phyloP scores from a whole-genome alignment of 352 stramenopile species.

The Phytophthora sansomeana region DNA sequence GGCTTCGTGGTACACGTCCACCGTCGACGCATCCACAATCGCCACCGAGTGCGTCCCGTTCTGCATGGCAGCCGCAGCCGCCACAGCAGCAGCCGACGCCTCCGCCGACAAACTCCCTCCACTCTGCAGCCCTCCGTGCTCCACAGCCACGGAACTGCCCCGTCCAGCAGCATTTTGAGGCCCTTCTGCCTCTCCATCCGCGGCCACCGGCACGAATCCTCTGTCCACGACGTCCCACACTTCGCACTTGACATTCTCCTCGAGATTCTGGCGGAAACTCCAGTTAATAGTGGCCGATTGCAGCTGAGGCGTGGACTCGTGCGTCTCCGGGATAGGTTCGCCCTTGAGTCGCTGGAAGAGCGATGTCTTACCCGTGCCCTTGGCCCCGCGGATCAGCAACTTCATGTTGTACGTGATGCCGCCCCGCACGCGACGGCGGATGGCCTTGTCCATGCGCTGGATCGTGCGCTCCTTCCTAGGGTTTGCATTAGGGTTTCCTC shows the following conservation, averaged over 20 bases:
- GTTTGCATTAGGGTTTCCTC: conserved; percentile 27
- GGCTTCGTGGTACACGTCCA: conserved; percentile 92
- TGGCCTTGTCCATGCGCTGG: conserved; percentile 85
- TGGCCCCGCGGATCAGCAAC: conserved; percentile 84
- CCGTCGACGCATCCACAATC: conserved; percentile 80
- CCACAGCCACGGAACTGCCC: background rate
- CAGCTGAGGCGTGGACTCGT: conserved; percentile 86
- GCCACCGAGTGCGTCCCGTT: conserved; percentile 69
- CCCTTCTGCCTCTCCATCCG: conserved; percentile 2
- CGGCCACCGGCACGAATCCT: conserved; percentile 51
- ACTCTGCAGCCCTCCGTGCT: conserved; percentile 33
- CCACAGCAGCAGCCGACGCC: conserved; percentile 31
- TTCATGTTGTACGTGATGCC: conserved; percentile 94
- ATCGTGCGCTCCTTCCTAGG: conserved; percentile 64
- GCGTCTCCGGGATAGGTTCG: conserved; percentile 68
- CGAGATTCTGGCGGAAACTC: conserved; percentile 64
- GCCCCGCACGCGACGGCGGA: conserved; percentile 79
- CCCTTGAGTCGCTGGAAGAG: conserved; percentile 88
- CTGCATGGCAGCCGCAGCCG: conserved; percentile 19
- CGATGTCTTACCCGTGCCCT: conserved; percentile 90
- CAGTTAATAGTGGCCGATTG: conserved; percentile 91
- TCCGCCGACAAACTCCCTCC: conserved; percentile 25
- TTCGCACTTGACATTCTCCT: conserved; percentile 92
- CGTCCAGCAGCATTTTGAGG: background rate
- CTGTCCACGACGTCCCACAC: conserved; percentile 93